Conservation (phyloP, 2,329 filamentous ascomycete species). For the Xylaria digitata region DNA sequence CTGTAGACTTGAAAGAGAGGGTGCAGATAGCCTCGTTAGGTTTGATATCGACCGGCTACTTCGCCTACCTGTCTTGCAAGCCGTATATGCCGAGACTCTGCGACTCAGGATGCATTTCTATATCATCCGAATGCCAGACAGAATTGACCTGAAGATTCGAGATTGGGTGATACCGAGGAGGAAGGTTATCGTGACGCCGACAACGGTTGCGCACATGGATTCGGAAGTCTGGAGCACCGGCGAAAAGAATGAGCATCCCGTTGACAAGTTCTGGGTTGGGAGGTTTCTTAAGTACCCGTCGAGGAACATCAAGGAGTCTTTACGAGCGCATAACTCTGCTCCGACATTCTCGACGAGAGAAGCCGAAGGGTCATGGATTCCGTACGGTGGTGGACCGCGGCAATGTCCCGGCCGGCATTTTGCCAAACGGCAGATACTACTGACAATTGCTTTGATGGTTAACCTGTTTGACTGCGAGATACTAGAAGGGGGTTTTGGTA, state of each 20-base stretch:
- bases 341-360: slow-evolving; percentile 46
- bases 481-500: slow-evolving; percentile 34
- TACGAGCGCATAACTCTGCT: slow-evolving; percentile 5
- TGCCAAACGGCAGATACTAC: slow-evolving; percentile 48
- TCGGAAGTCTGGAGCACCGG: slow-evolving; percentile 42
- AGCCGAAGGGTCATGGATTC: slow-evolving; percentile 48
- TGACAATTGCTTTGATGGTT: slow-evolving; percentile 39
- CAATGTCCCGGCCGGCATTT: slow-evolving; percentile 49
- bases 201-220: slow-evolving; percentile 50
- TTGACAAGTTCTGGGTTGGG: slow-evolving; percentile 46
- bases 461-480: slow-evolving; percentile 47
- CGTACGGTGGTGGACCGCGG: slow-evolving; percentile 47
- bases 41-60: slow-evolving; percentile 43
- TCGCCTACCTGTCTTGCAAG: slow-evolving; percentile 44
- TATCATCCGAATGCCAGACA: slow-evolving; percentile 46
- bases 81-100: slow-evolving; percentile 47
- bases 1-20: slow-evolving; percentile 29
- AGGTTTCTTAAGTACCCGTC: slow-evolving; percentile 42
- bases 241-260: slow-evolving; percentile 40
- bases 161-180: slow-evolving; percentile 40
- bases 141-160: slow-evolving; percentile 40
- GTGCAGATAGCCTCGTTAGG: slow-evolving; percentile 33
- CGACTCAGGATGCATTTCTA: slow-evolving; percentile 50
- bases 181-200: slow-evolving; percentile 43
- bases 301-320: background rate